Base-by-base conservation (phyloP, 179 eudicot genomes). In the Heliamphora pulchella region DNA sequence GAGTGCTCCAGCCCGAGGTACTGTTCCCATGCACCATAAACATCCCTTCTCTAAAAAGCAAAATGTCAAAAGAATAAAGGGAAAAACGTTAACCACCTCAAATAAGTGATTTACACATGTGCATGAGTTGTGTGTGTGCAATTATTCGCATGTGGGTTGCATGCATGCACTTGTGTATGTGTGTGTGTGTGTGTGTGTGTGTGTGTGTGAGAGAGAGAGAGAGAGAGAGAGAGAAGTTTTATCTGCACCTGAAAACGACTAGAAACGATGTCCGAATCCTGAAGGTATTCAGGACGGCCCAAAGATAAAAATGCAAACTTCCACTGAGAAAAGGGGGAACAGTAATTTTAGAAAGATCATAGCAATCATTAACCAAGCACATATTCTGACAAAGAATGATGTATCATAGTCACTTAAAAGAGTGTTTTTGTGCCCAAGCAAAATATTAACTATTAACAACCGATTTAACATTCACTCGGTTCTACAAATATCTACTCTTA, bases 11-110 rank as follows among this genome's bases (percentile, higher is more conserved):
- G 84, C 4, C 98, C 98, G 59, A 95, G 88, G 89, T 93, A 93
- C 83, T 95, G 98, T 86, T 93, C 97, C 98, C 98, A 93, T 6
- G 98, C 97, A 79, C 98, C 98, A 83, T 95, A 93, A 68, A 91
- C 98, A 86, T 93, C 95, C 84, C 94, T 89, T 85, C 93, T 88
- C 97, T 95, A 68, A 9, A 44, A 80, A 17, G 9, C 64, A 55
- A 58, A 64, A 67, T 17, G 55, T 3, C 1, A 48, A 7, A 47
- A 50, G 7, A 20, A 69, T 4, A 5, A 66, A 53, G 46, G 72
- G 17, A 31, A 54, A 31, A 64, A 78, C 14, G 53, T 55, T 44
- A 78, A 68, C 65, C 80, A 68, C 65, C 14, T 17, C 51, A 66
- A 67, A 7, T 14, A 54, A 46, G 10, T 22, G 6, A 7, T 5